Conservation (phyloP, 1,139 yeast species). For the Blastobotrys petasosporus region DNA sequence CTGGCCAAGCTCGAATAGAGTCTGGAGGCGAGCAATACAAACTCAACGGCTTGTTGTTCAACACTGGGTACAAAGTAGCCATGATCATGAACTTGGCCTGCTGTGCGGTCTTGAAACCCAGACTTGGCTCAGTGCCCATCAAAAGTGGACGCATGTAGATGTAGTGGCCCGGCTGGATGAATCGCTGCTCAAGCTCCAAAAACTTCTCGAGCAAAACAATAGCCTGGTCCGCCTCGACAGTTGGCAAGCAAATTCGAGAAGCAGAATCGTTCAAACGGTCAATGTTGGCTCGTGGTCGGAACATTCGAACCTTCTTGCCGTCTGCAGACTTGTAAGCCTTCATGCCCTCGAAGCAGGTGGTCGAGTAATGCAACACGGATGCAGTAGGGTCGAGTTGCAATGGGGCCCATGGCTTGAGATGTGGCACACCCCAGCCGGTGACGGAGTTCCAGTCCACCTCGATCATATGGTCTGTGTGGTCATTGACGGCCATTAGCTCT, state of each 20-base stretch:
- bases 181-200: conserved; percentile 35
- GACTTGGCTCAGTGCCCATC: conserved; percentile 34
- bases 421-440: conserved; percentile 39
- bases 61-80: conserved; percentile 35
- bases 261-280: conserved; percentile 39
- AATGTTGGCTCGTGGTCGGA: conserved; percentile 41
- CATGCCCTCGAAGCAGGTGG: conserved; percentile 35
- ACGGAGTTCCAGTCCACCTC: conserved; percentile 38
- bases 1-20: conserved; percentile 44
- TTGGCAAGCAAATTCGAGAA: conserved; percentile 38
- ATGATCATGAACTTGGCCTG: conserved; percentile 38
- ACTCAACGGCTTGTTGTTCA: conserved; percentile 33
- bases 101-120: conserved; percentile 38
- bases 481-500: conserved; percentile 3
- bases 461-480: conserved; percentile 40
- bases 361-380: conserved; percentile 32
- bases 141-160: conserved; percentile 32
- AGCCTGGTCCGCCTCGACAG: conserved; percentile 38
- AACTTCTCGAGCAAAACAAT: conserved; percentile 36
- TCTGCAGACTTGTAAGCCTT: conserved; percentile 30
- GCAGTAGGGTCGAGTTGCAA: conserved; percentile 31
- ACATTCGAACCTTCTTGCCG: conserved; percentile 36
- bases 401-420: conserved; percentile 38
- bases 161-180: conserved; percentile 29
- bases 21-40: conserved; percentile 35